Conservation (phyloP, 2,329 filamentous ascomycete species). For the Corinectria fuckeliana region DNA sequence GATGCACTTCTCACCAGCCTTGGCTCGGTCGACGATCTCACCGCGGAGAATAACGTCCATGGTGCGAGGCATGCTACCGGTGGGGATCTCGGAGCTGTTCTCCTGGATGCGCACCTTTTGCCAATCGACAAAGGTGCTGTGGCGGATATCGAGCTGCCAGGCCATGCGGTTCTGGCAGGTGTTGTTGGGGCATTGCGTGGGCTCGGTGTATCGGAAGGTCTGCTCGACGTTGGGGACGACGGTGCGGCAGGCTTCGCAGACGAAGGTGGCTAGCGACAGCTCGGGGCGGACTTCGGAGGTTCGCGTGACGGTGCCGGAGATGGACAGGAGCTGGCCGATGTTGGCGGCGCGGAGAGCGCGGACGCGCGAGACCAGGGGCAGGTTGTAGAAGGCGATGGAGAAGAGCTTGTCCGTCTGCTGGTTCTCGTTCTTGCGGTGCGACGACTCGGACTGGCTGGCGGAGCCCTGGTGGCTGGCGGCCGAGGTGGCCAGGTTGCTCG, state of each 20-base stretch:
- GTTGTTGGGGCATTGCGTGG: constrained; percentile 89
- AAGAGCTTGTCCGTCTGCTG: constrained; percentile 98
- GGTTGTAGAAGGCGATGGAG: constrained; percentile 89
- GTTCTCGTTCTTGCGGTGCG: constrained; percentile 83
- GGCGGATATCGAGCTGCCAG: constrained; percentile 97
- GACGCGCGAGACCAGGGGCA: constrained; percentile 85
- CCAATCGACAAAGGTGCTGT: constrained; percentile 99
- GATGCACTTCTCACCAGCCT: constrained; percentile 97
- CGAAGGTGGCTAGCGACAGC: constrained; percentile 88
- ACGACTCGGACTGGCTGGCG: constrained; percentile 68
- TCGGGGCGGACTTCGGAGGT: constrained; percentile 97
- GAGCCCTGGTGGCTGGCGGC: constrained; percentile 68
- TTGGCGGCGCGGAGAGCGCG: constrained; percentile 86
- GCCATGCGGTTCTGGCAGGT: constrained; percentile 87
- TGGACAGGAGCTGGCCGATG: constrained; percentile 91
- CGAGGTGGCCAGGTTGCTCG: constrained; percentile 74
- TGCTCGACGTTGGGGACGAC: constrained; percentile 93
- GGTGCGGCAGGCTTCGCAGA: constrained; percentile 85
- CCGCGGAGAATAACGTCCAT: constrained; percentile 97
- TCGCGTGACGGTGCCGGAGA: constrained; percentile 94
- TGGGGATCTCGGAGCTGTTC: constrained; percentile 97
- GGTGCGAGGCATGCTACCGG: constrained; percentile 96
- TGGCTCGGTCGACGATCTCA: constrained; percentile 96
- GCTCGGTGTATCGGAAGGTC: constrained; percentile 96
- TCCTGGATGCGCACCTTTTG: constrained; percentile 98